phyloP scores from a whole-genome alignment of 805 yeast genomes.

The Metschnikowia colocasiae region DNA sequence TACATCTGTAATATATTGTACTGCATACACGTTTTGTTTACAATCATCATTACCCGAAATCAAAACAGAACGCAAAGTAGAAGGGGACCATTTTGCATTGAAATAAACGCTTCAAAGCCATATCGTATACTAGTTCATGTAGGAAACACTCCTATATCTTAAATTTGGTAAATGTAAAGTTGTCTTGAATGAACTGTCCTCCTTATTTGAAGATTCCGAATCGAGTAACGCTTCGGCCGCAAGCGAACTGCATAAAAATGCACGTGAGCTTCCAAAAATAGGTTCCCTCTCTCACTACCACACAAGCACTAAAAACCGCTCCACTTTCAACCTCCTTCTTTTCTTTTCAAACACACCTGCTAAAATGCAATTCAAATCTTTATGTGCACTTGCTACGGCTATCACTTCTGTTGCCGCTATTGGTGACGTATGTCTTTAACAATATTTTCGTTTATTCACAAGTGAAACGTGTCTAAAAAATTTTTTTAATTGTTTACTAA shows the following conservation, averaged over 20 bases:
- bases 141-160: neutral
- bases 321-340: conserved; percentile 1
- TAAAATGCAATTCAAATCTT: conserved; percentile 38
- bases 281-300: conserved; percentile 2
- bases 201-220: neutral
- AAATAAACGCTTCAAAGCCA: neutral
- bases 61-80: conserved; percentile 2
- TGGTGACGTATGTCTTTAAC: conserved; percentile 46
- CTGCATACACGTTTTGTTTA: conserved; percentile 2
- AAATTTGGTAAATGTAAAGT: neutral
- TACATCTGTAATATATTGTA: neutral
- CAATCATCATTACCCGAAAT: neutral
- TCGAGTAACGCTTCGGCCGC: neutral
- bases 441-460: neutral
- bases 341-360: neutral
- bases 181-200: neutral
- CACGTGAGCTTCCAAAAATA: conserved; percentile 11
- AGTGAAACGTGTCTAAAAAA: neutral
- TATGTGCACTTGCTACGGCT: conserved; percentile 47
- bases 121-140: neutral
- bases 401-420: conserved; percentile 51
- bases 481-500: conserved; percentile 10
- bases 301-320: conserved; percentile 3
- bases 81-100: too few species aligned
- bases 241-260: neutral